A percentile compares a stretch with the other conserved stretches of the same genome.
These are phyloP conservation scores for Cladosporium sphaerospermum DNA, from an alignment of 2,329 filamentous ascomycete genomes.

Conservation along the genomic window DNA sequence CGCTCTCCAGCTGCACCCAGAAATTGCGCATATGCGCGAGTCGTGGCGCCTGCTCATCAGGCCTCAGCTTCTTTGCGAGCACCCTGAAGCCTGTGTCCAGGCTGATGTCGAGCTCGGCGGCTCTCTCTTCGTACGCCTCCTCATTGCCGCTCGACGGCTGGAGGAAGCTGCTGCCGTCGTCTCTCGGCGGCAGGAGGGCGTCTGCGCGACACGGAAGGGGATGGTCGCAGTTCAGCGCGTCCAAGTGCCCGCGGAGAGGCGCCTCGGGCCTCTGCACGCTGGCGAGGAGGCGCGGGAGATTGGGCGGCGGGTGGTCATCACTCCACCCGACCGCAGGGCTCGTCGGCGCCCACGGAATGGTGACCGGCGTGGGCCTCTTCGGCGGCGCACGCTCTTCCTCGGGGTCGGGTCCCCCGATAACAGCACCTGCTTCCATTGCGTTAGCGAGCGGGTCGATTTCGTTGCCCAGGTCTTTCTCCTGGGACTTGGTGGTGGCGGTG, in stretches of 20 bases:
- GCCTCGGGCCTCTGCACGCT: constrained; percentile 37
- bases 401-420: constrained; percentile 20
- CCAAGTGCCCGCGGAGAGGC: constrained; percentile 34
- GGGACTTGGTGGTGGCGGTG: neutral
- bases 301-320: constrained; percentile 24
- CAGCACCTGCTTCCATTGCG: neutral
- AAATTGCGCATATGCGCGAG: constrained; percentile 55
- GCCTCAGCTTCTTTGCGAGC: constrained; percentile 43
- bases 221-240: constrained; percentile 39
- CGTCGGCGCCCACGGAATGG: constrained; percentile 19
- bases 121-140: constrained; percentile 44
- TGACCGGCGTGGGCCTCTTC: constrained; percentile 20
- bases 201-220: constrained; percentile 28
- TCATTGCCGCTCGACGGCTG: constrained; percentile 33
- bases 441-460: neutral
- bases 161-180: constrained; percentile 32
- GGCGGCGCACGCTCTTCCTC: constrained; percentile 27
- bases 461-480: neutral
- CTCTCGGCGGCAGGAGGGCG: constrained; percentile 1
- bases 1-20: constrained; percentile 52
- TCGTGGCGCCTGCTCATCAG: constrained; percentile 42
- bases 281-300: constrained; percentile 41
- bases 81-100: constrained; percentile 55
- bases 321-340: constrained; percentile 15
- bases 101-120: constrained; percentile 47